phyloP scores from a whole-genome alignment of 176 grass and related monocot species.

The Lolium multiflorum region DNA sequence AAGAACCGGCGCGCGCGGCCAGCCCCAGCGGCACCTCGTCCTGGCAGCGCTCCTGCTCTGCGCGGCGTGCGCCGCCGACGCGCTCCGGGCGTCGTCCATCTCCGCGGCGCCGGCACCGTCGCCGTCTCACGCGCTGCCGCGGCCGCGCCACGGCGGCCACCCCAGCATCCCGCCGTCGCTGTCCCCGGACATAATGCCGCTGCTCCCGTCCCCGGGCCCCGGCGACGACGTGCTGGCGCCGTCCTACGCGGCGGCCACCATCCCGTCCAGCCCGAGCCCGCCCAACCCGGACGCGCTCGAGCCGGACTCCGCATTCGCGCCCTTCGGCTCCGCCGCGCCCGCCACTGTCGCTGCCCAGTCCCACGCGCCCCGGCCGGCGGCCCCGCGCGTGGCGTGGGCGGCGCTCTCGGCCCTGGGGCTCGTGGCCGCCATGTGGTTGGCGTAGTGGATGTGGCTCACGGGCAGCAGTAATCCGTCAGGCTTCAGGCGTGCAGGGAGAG shows the following conservation, averaged over 20 bases:
- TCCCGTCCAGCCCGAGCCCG: constrained; percentile 91
- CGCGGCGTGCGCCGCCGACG: background rate
- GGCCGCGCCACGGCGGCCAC: constrained; percentile 25
- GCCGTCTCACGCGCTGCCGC: constrained; percentile 30
- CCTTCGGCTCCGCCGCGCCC: constrained; percentile 57
- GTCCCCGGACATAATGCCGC: constrained; percentile 68
- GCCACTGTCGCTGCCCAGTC: constrained; percentile 50
- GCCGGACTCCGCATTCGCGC: constrained; percentile 60
- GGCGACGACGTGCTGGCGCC: constrained; percentile 40
- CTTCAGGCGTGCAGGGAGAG: constrained; percentile 43
- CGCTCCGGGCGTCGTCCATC: constrained; percentile 57
- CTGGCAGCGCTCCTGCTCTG: background rate
- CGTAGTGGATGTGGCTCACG: constrained; percentile 26
- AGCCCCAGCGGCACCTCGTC: background rate
- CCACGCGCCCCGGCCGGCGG: background rate
- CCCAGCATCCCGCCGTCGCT: constrained; percentile 44
- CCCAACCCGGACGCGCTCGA: constrained; percentile 88
- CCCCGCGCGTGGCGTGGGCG: constrained; percentile 14
- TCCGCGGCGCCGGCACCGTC: constrained; percentile 58
- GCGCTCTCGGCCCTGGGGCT: constrained; percentile 24
- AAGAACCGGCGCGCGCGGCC: background rate
- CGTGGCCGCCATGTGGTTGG: constrained; percentile 54
- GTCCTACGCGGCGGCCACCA: constrained; percentile 52
- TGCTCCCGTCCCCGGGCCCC: constrained; percentile 53
- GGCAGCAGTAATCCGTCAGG: background rate